These are phyloP conservation scores for Zarea fungicola DNA, from an alignment of 2,329 filamentous ascomycete genomes.

Conservation along the genomic window DNA sequence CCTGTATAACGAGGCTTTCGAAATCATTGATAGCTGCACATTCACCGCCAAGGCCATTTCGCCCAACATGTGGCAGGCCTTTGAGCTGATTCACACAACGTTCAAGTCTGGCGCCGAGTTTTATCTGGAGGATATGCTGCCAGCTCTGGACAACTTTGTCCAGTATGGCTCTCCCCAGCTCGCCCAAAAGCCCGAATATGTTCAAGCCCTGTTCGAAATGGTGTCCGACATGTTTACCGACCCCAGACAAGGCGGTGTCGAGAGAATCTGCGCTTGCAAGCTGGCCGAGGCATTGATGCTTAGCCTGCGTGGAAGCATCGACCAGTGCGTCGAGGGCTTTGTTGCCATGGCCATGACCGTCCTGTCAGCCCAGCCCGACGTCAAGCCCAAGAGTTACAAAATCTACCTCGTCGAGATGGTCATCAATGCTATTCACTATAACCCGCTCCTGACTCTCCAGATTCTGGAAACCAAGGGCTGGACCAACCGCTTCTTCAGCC, in stretches of 20 bases:
- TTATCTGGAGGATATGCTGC: conserved; percentile 98
- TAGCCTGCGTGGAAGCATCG: conserved; percentile 81
- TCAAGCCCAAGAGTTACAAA: conserved; percentile 87
- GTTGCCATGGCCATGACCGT: conserved; percentile 84
- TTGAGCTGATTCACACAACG: conserved; percentile 91
- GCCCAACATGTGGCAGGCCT: conserved; percentile 96
- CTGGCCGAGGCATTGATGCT: conserved; percentile 96
- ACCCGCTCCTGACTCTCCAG: conserved; percentile 76
- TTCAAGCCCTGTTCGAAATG: conserved; percentile 88
- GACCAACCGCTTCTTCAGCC: conserved; percentile 98
- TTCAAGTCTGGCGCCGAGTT: conserved; percentile 97
- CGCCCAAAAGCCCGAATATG: conserved; percentile 76
- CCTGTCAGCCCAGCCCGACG: conserved; percentile 61
- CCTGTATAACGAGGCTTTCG: conserved; percentile 96
- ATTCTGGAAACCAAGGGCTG: conserved; percentile 86
- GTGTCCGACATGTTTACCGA: conserved; percentile 92
- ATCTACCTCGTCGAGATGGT: conserved; percentile 99
- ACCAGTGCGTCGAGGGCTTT: conserved; percentile 84
- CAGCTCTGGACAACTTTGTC: conserved; percentile 95
- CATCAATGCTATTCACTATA: conserved; percentile 98
- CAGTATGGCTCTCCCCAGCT: conserved; percentile 82
- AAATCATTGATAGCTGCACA: conserved; percentile 98
- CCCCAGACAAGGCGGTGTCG: conserved; percentile 85
- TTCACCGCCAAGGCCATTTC: conserved; percentile 96
- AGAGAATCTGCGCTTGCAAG: conserved; percentile 96